A percentile compares a stretch with the other conserved stretches of the same genome.
phyloP scores from a whole-genome alignment of 1,139 yeast species.

The Hansenula anomala region DNA sequence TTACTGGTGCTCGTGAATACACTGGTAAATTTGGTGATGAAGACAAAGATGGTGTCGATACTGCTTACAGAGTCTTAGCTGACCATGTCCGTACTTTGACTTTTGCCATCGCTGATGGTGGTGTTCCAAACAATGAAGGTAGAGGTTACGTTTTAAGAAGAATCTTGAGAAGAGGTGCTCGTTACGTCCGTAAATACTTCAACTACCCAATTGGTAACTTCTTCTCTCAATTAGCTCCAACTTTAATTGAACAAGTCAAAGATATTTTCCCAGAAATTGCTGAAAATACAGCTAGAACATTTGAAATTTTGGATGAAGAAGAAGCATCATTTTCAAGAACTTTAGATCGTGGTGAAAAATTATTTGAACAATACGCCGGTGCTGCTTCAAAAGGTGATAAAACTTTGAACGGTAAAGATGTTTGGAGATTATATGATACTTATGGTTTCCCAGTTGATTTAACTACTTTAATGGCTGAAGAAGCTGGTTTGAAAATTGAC shows the following conservation, averaged over 20 bases:
- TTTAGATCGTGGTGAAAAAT: constrained; percentile 94
- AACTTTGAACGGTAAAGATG: constrained; percentile 86
- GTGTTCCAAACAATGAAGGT: constrained; percentile 98
- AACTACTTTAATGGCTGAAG: constrained; percentile 98
- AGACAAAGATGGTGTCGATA: constrained; percentile 90
- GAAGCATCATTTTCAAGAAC: constrained; percentile 94
- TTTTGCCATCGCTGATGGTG: constrained; percentile 96
- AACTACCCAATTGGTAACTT: constrained; percentile 92
- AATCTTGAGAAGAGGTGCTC: constrained; percentile 94
- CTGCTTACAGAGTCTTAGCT: constrained; percentile 96
- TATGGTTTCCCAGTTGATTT: constrained; percentile 99
- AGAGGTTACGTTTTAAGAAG: constrained; percentile 97
- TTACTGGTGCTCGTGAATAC: constrained; percentile 89
- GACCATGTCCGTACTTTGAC: constrained; percentile 97
- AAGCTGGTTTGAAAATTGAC: constrained; percentile 90
- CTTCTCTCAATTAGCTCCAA: constrained; percentile 89
- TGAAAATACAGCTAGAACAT: constrained; percentile 66
- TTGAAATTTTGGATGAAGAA: constrained; percentile 92
- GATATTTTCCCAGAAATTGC: constrained; percentile 89
- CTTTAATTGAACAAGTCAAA: constrained; percentile 81
- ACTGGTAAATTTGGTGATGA: constrained; percentile 90
- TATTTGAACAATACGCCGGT: constrained; percentile 88
- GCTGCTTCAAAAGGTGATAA: constrained; percentile 74
- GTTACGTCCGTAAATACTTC: constrained; percentile 95
- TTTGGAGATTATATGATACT: constrained; percentile 98